Conservation (phyloP, 768 basidiomycete species). For the Cystofilobasidium capitatum region DNA sequence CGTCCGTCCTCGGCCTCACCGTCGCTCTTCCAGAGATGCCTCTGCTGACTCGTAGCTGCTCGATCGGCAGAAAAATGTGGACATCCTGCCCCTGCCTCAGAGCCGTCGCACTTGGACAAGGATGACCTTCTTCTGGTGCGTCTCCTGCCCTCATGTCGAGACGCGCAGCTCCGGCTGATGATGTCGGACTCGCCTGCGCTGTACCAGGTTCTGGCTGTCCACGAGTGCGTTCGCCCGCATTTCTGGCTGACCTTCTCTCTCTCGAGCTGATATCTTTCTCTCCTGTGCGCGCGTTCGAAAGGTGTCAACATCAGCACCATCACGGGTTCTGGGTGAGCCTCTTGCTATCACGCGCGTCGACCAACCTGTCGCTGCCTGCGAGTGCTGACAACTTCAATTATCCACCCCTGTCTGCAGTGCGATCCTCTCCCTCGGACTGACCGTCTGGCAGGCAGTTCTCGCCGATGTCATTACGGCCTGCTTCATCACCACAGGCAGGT, state of each 20-base stretch:
- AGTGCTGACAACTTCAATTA: no score
- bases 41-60: background rate
- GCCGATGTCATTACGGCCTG: slow-evolving; percentile 21
- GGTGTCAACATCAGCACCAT: slow-evolving; percentile 20
- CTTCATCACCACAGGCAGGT: background rate
- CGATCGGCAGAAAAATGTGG: slow-evolving; percentile 15
- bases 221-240: background rate
- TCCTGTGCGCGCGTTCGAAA: background rate
- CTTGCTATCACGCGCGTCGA: no score
- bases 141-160: background rate
- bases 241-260: background rate
- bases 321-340: slow-evolving; percentile 31
- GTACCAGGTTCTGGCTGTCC: slow-evolving; percentile 4
- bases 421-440: slow-evolving; percentile 30
- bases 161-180: background rate
- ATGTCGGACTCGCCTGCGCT: background rate
- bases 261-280: background rate
- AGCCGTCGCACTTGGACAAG: slow-evolving; percentile 14
- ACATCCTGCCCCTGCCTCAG: slow-evolving; percentile 22
- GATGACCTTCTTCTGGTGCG: slow-evolving; percentile 17
- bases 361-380: no score
- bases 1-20: background rate
- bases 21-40: background rate
- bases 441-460: slow-evolving; percentile 32
- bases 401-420: no score